phyloP scores from a whole-genome alignment of 2,329 filamentous ascomycete species.

The Aspergillus luchuensis region DNA sequence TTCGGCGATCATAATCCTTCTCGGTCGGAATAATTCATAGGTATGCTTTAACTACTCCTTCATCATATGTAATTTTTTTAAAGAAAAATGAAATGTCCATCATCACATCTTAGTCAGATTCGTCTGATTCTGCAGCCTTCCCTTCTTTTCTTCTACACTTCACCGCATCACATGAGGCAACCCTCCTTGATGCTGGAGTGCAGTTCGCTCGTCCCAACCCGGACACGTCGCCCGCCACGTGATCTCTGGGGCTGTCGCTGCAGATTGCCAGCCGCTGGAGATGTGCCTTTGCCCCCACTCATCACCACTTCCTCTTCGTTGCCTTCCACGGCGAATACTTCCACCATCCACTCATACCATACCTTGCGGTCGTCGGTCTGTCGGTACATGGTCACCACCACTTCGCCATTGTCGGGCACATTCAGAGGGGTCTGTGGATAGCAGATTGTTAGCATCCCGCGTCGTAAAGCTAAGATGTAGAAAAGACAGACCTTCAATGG shows the following conservation, averaged over 20 bases:
- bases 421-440: conserved; percentile 73
- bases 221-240: conserved; percentile 31
- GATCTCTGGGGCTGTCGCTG: conserved; percentile 22
- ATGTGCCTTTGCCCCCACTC: conserved; percentile 33
- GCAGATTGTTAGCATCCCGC: not conserved
- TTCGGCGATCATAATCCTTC: not conserved
- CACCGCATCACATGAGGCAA: conserved; percentile 46
- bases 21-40: not conserved
- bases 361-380: conserved; percentile 94
- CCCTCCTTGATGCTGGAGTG: conserved; percentile 54
- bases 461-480: not conserved
- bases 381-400: conserved; percentile 93
- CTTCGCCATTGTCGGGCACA: conserved; percentile 78
- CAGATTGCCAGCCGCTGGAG: conserved; percentile 27
- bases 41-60: not conserved
- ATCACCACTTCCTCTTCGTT: conserved; percentile 24
- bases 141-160: no score
- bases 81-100: not conserved
- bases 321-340: conserved; percentile 64
- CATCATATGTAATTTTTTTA: no score
- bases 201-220: conserved; percentile 49
- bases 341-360: conserved; percentile 98
- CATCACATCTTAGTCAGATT: not conserved
- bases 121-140: not conserved
- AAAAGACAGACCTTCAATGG: conserved; percentile 73